Conservation (phyloP, 2,329 filamentous ascomycete species). For the Cryphonectria carpinicola region DNA sequence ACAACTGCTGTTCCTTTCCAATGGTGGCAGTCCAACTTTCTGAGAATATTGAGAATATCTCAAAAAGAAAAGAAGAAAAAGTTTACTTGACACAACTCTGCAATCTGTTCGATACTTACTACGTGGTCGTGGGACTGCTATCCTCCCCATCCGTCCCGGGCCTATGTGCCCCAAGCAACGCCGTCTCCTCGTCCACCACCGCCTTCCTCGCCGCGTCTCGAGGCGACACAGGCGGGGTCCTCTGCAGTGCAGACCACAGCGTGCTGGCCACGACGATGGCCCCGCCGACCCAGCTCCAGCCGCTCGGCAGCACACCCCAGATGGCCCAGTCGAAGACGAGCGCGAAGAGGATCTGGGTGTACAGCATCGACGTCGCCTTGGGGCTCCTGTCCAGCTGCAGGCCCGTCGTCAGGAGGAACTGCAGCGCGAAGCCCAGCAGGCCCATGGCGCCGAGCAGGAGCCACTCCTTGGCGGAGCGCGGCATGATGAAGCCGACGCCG, state of each 20-base stretch:
- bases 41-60: background rate
- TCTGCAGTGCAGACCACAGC: conserved; percentile 48
- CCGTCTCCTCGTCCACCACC: conserved; percentile 42
- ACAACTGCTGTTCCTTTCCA: background rate
- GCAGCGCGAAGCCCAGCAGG: conserved; percentile 74
- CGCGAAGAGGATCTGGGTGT: conserved; percentile 40
- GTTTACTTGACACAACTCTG: background rate
- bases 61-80: too few relatives aligned
- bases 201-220: conserved; percentile 32
- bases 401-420: conserved; percentile 76
- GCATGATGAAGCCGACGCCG: conserved; percentile 44
- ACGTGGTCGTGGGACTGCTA: conserved; percentile 2
- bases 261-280: conserved; percentile 46
- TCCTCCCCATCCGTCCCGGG: conserved; percentile 19
- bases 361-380: conserved; percentile 39
- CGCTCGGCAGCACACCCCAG: conserved; percentile 47
- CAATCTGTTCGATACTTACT: background rate
- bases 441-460: conserved; percentile 66
- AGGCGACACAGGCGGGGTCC: conserved; percentile 33
- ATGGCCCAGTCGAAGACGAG: conserved; percentile 46
- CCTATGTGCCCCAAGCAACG: conserved; percentile 32
- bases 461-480: conserved; percentile 50
- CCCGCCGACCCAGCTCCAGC: conserved; percentile 44
- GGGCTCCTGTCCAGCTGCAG: conserved; percentile 67
- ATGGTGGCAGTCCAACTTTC: background rate